Base-by-base conservation (phyloP, 2,329 filamentous ascomycete genomes). In the Aspergillus hiratsukae region DNA sequence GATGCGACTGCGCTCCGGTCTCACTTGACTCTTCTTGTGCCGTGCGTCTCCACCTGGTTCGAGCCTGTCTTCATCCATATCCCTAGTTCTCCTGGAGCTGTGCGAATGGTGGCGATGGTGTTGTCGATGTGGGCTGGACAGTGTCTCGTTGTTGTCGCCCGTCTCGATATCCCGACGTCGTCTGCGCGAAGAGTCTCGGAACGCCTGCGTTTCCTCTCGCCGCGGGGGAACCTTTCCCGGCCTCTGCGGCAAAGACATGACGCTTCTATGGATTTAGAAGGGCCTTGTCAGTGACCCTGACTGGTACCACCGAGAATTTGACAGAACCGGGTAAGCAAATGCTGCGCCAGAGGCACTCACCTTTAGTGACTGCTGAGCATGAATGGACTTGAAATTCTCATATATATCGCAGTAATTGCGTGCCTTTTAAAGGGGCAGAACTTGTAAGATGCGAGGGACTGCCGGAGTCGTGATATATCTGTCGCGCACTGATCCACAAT, bases 1-100 rank as follows among this genome's bases (percentile, higher is more conserved):
- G 64, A 96, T 90, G 64, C 89, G 85, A 67, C 88, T 88, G 63
- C 94, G 85, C 76, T 99, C 94, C 0, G 94, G 94, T 59, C 89
- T 83, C 69, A 99, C 87, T 61, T 99, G 79, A 73, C 90, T 97
- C 71, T 89, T 86, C 76, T 97, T 97, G 65, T 92, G 86, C 58
- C 75, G 73, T 56, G 87, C 64, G 17, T 85, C 83, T 19, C 60
- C 66, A 23, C 73, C 66, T 9, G 74, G 69, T 68, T 83, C 79
- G 64, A 82, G 81, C 50, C 81, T 80, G 59, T 84, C 82, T 53
- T 76, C 76, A 57, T 85, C 83, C 55, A 64, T 66, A 14, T 68
- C 66, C 57, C 69, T 65, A n/a, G 65, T 69, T 52, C 71, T 73
- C 29, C 79, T 79, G 46, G 81, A 81, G 55, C 77, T 75, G 49